These are phyloP conservation scores for Chalciporus pseudorubinellus DNA, from an alignment of 768 basidiomycete genomes.

Conservation along the genomic window DNA sequence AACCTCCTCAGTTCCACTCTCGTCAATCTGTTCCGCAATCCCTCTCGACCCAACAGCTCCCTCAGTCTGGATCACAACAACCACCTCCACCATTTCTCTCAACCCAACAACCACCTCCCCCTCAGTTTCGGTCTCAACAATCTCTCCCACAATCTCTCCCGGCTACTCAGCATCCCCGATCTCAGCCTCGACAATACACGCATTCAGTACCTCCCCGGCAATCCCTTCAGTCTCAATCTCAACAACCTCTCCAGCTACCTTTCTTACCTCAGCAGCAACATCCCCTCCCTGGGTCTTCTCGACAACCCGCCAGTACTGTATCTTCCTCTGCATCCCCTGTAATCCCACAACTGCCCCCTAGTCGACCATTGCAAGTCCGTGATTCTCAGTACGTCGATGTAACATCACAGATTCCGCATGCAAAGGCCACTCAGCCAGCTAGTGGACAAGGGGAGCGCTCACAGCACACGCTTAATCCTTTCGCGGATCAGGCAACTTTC, in stretches of 20 bases:
- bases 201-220: neutral
- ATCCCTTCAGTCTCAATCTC: neutral
- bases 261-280: neutral
- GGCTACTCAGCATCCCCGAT: neutral
- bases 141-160: neutral
- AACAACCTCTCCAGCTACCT: constrained; percentile 3
- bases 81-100: neutral
- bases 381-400: neutral
- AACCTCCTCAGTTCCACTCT: neutral
- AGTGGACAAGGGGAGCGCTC: constrained; percentile 6
- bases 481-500: constrained; percentile 16
- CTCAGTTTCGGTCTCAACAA: neutral
- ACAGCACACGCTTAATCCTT: neutral
- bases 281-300: neutral
- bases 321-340: neutral
- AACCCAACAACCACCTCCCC: neutral
- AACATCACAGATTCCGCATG: neutral
- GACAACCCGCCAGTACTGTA: neutral
- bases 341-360: neutral
- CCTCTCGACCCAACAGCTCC: neutral
- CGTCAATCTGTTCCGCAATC: neutral
- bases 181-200: neutral
- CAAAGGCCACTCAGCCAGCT: neutral
- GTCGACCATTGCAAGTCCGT: constrained; percentile 1
- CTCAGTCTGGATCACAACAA: neutral